Evolutionary conservation across 331 rosid genomes (phyloP).

Genomic region (Acacia pycnantha): DNA sequence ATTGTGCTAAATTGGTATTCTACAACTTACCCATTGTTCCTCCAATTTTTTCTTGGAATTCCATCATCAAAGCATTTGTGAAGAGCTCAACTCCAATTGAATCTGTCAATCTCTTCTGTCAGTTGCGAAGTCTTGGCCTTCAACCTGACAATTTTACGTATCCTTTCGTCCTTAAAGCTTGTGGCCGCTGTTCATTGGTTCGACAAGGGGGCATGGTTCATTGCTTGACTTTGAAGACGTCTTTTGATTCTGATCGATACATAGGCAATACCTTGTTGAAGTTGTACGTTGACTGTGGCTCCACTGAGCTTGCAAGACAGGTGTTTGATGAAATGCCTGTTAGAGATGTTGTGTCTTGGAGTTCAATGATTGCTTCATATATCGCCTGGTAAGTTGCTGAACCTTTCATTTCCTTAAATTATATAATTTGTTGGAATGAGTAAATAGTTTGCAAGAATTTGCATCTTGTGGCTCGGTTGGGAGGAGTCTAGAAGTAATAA

Average conservation of each 20-base stretch:
- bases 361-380: constrained; percentile 52
- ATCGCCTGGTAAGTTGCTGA: constrained; percentile 34
- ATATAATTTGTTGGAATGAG: background rate
- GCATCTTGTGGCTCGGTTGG: background rate
- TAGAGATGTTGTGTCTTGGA: constrained; percentile 65
- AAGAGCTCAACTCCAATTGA: constrained; percentile 29
- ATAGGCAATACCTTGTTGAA: constrained; percentile 47
- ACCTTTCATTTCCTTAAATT: background rate
- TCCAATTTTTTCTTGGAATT: constrained; percentile 54
- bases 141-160: constrained; percentile 50
- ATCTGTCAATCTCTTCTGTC: constrained; percentile 42
- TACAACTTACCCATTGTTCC: constrained; percentile 38
- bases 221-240: constrained; percentile 41
- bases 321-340: constrained; percentile 57
- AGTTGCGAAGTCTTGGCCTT: constrained; percentile 34
- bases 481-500: background rate
- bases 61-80: constrained; percentile 45
- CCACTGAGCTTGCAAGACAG: constrained; percentile 23
- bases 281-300: constrained; percentile 38
- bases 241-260: constrained; percentile 31
- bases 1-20: constrained; percentile 36
- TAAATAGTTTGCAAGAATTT: background rate
- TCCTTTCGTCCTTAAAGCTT: constrained; percentile 53
- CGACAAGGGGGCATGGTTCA: constrained; percentile 42
- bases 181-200: constrained; percentile 32